These are phyloP conservation scores for Dipteronia dyeriana DNA, from an alignment of 345 rosid species.

Conservation along the genomic window DNA sequence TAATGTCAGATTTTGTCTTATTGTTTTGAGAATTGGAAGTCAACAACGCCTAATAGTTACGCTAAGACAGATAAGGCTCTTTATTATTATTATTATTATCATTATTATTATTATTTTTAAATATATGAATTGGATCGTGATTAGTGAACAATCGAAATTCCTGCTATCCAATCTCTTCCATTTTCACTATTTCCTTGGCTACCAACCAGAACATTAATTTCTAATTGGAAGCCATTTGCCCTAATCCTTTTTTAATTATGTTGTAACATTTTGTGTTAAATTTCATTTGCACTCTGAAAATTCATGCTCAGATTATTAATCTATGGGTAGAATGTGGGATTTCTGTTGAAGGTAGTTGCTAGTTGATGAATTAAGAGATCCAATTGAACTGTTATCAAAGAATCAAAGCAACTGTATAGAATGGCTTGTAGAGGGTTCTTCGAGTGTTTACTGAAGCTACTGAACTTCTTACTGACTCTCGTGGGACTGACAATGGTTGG, in stretches of 20 bases:
- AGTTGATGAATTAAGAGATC: conserved; percentile 37
- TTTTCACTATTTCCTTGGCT: background rate
- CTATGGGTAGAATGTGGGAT: conserved; percentile 17
- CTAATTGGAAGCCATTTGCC: background rate
- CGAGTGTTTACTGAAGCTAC: conserved; percentile 78
- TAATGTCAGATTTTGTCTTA: background rate
- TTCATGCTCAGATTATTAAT: background rate
- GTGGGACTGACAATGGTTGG: conserved; percentile 90
- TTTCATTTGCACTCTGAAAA: background rate
- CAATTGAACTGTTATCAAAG: conserved; percentile 9
- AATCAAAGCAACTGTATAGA: conserved; percentile 16
- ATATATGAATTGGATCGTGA: background rate
- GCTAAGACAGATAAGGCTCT: background rate
- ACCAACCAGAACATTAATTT: background rate
- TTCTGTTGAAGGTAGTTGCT: conserved; percentile 27
- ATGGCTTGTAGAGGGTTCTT: conserved; percentile 90
- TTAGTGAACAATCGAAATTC: background rate
- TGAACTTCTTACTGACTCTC: conserved; percentile 76
- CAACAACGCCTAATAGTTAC: background rate
- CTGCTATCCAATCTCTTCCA: background rate
- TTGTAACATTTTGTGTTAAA: background rate
- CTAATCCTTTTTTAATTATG: background rate
- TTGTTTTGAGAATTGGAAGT: background rate
- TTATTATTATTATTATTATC: background rate
- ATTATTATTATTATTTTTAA: background rate